phyloP scores from a whole-genome alignment of 257 asterid species.

The Scutellaria barbata region DNA sequence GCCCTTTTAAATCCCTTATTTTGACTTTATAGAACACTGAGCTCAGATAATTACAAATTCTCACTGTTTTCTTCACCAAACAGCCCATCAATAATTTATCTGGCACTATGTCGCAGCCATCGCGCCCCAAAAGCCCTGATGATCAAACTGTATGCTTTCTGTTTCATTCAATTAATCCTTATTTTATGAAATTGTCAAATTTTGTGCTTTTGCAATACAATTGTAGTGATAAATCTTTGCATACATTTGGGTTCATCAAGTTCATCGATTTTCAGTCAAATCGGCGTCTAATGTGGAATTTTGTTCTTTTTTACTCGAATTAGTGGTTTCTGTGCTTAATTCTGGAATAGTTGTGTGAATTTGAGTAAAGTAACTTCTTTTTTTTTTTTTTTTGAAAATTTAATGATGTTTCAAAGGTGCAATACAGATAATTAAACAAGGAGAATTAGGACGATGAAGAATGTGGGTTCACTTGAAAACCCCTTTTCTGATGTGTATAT shows the following conservation, averaged over 20 bases:
- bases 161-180: slow-evolving; percentile 2
- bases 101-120: slow-evolving; percentile 55
- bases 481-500: slow-evolving; percentile 6
- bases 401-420: not conserved
- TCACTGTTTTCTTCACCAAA: not conserved
- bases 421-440: not conserved
- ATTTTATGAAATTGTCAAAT: slow-evolving; percentile 11
- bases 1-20: not conserved
- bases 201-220: not conserved
- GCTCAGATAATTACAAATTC: not conserved
- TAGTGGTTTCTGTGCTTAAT: slow-evolving; percentile 23
- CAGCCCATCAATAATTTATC: slow-evolving; percentile 19
- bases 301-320: slow-evolving; percentile 10
- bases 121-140: slow-evolving; percentile 52
- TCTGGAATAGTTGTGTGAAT: slow-evolving; percentile 20
- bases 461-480: slow-evolving; percentile 28
- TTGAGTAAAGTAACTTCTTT: not conserved
- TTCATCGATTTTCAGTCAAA: slow-evolving; percentile 15
- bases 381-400: not conserved
- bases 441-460: slow-evolving; percentile 21
- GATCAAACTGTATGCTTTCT: slow-evolving; percentile 46
- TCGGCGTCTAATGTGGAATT: slow-evolving; percentile 14
- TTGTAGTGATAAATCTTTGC: slow-evolving; percentile 21
- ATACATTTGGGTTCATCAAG: slow-evolving; percentile 26
- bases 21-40: not conserved